A percentile compares a stretch with the other conserved stretches of the same genome.
phyloP scores from a whole-genome alignment of 257 asterid species.

The Solanum peruvianum region DNA sequence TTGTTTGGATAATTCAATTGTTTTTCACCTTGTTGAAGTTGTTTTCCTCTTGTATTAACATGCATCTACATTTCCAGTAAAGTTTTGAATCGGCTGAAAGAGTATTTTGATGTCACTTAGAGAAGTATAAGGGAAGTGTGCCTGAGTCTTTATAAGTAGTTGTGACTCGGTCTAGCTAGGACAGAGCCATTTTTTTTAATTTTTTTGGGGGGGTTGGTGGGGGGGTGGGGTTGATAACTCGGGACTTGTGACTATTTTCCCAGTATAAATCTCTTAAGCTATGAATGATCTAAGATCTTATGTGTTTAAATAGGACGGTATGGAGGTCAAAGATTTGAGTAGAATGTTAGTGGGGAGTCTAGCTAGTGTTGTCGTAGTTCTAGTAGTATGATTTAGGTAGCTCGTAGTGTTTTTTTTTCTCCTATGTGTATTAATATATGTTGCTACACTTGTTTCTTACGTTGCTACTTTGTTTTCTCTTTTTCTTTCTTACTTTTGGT shows the following conservation, averaged over 20 bases:
- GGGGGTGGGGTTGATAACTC: neutral
- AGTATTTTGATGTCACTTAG: too few relatives aligned
- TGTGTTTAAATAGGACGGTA: neutral
- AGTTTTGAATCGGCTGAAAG: too few relatives aligned
- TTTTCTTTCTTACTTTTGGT: neutral
- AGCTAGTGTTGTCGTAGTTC: neutral
- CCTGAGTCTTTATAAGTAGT: too few relatives aligned
- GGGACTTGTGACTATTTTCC: neutral
- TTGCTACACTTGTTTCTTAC: neutral
- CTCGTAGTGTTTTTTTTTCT: neutral
- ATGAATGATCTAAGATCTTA: neutral
- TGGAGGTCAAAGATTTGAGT: neutral
- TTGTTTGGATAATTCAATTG: neutral
- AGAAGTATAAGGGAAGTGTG: too few relatives aligned
- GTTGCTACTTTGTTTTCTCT: neutral
- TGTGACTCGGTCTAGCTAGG: too few relatives aligned
- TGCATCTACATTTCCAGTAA: neutral
- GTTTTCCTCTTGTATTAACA: neutral
- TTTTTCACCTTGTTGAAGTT: neutral
- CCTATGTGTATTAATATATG: neutral
- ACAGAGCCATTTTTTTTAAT: too few relatives aligned
- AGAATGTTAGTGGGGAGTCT: neutral
- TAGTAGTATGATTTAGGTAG: neutral
- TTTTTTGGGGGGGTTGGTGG: too few relatives aligned
- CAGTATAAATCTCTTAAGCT: neutral